Evolutionary conservation across 768 basidiomycete genomes (phyloP).

Genomic region (Mycena chlorophos): DNA sequence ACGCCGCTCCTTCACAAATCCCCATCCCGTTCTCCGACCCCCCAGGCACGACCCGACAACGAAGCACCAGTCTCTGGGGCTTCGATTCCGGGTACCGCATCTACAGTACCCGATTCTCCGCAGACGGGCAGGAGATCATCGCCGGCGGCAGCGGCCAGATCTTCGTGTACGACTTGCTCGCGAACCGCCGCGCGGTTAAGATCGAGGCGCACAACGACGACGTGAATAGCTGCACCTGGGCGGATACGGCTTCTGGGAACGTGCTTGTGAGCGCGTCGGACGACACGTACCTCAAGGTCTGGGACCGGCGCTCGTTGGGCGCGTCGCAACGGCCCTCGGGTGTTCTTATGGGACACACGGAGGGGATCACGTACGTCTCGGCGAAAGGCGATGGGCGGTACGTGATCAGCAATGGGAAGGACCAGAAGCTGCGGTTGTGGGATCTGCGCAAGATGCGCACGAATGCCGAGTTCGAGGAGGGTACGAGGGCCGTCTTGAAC

Average conservation of each 20-base stretch:
- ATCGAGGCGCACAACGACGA: conserved; percentile 88
- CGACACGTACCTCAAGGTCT: conserved; percentile 92
- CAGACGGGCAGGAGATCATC: conserved; percentile 93
- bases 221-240: conserved; percentile 96
- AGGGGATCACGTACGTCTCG: conserved; percentile 92
- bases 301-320: conserved; percentile 62
- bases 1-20: conserved; percentile 58
- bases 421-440: conserved; percentile 89
- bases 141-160: conserved; percentile 87
- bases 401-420: conserved; percentile 93
- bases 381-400: conserved; percentile 97
- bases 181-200: conserved; percentile 75
- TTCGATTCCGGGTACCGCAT: conserved; percentile 63
- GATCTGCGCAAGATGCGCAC: conserved; percentile 91
- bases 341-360: conserved; percentile 91
- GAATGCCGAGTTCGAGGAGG: conserved; percentile 61
- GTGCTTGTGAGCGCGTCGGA: conserved; percentile 94
- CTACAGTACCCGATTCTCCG: conserved; percentile 95
- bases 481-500: not conserved
- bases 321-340: conserved; percentile 79
- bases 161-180: conserved; percentile 90
- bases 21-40: conserved; percentile 62
- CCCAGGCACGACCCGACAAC: conserved; percentile 21
- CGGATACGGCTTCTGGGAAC: conserved; percentile 89
- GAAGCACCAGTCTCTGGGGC: conserved; percentile 37